Evolutionary conservation across 257 asterid species (phyloP), one percentile per base, ranked within the genome.

Genomic region (Solanum tarapatanum): DNA sequence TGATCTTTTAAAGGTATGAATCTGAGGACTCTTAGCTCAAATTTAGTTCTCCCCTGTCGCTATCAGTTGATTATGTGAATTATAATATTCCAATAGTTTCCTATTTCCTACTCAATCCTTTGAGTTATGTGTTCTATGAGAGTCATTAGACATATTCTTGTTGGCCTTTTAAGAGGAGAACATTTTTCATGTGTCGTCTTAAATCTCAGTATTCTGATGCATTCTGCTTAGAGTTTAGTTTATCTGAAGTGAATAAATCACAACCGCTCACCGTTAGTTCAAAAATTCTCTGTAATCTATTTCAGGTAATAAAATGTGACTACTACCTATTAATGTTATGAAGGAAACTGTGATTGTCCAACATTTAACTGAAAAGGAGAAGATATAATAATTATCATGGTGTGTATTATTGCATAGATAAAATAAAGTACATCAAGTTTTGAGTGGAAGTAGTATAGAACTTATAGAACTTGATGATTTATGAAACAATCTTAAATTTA

Each of bases 1-100:
- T 30, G 36, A 60, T 87, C 89, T 41, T 80, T 88, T 88, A 32
- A 92, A 94, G 98, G 98, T 96, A 89, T 76, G 80, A 48, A 83
- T 69, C 28, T 80, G 11, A 41, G 11, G 74, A 88, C 60, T 85
- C 85, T 88, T 41, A 0, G 64, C 10, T 79, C 84, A 82, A 9
- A 48, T 30, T 69, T 32, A 60, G 55, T 80, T 26, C 82, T 69
- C 39, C 83, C 23, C 64, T 16, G 58, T 86, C 23, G 24, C 64
- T 58, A 77, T 76, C 77, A 37, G 64, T 48, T 21, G 43, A 80
- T 30, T 30, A 28, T 28, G 1, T 17, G 17, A 8, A 48, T 48
- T 17, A 45, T 28, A 17, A 82, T 28, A 82, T 17, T 80, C 60
- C 84, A 39, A 39, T 39, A 10, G 32, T 45, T 80, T 48, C 30